These are phyloP conservation scores for Prunus mongolica DNA, from an alignment of 306 rosid genomes.

Conservation along the genomic window DNA sequence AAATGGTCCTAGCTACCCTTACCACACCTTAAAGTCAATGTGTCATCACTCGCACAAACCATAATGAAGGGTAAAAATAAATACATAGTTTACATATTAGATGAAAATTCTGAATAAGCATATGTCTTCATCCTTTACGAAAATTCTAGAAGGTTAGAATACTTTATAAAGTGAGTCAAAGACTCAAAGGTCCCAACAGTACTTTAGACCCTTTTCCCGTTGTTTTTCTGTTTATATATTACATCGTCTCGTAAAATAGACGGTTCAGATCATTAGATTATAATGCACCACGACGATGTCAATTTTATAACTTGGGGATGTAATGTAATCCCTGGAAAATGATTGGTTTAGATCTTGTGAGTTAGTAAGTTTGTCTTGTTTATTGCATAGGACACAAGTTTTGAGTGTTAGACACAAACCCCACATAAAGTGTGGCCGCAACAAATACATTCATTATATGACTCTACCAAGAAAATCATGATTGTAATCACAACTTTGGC, in stretches of 20 bases:
- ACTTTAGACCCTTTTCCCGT: too few relatives aligned
- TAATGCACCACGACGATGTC: too few relatives aligned
- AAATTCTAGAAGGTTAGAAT: too few relatives aligned
- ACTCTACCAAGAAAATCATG: slow-evolving; percentile 8
- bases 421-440: slow-evolving; percentile 4
- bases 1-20: slow-evolving; percentile 9
- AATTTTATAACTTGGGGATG: too few relatives aligned
- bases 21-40: neutral
- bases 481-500: slow-evolving; percentile 18
- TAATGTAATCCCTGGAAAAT: neutral
- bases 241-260: too few relatives aligned
- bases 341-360: neutral
- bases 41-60: neutral
- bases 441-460: neutral
- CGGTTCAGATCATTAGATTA: too few relatives aligned
- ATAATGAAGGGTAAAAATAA: neutral
- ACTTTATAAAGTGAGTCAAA: too few relatives aligned
- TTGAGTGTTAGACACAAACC: neutral
- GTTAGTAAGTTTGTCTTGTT: neutral
- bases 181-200: too few relatives aligned
- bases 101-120: too few relatives aligned
- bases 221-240: too few relatives aligned
- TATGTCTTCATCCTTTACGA: too few relatives aligned
- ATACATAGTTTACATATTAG: too few relatives aligned
- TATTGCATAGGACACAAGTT: neutral